These are phyloP conservation scores for Austroboletus niveus DNA, from an alignment of 1,284 basidiomycete species.

Conservation along the genomic window DNA sequence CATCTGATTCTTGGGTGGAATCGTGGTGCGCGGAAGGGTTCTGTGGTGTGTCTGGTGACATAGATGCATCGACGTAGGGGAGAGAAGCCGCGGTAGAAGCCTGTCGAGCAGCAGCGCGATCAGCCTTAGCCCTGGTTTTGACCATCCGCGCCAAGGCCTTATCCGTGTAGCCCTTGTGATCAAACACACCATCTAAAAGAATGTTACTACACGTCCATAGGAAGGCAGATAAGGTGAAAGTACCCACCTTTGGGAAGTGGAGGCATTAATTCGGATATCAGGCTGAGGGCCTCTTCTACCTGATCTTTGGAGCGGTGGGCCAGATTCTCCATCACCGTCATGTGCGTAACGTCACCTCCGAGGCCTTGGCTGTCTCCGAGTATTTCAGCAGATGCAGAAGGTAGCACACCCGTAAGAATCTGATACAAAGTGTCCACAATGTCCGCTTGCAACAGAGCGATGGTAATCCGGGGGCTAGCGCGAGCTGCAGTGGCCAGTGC, in stretches of 20 bases:
- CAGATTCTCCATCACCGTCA: conserved; percentile 97
- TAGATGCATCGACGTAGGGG: conserved; percentile 26
- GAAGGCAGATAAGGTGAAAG: neutral
- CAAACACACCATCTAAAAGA: conserved; percentile 84
- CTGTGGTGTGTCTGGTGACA: conserved; percentile 22
- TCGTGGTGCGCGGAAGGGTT: conserved; percentile 21
- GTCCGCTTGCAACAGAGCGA: conserved; percentile 85
- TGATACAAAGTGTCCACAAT: conserved; percentile 90
- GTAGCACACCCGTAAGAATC: conserved; percentile 88
- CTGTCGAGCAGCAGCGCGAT: conserved; percentile 65
- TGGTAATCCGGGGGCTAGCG: conserved; percentile 82
- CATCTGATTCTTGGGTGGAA: conserved; percentile 32
- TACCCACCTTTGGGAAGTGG: conserved; percentile 85
- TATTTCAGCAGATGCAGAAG: conserved; percentile 60
- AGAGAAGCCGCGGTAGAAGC: conserved; percentile 32
- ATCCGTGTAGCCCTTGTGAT: conserved; percentile 86
- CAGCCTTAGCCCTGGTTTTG: conserved; percentile 76
- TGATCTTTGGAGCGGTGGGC: conserved; percentile 97
- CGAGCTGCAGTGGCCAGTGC: conserved; percentile 84
- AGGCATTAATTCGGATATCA: conserved; percentile 88
- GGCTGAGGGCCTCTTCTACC: conserved; percentile 86
- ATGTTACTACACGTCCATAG: neutral
- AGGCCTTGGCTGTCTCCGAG: conserved; percentile 69
- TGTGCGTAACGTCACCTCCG: conserved; percentile 85
- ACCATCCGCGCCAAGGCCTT: conserved; percentile 73